Evolutionary conservation across 495 filamentous ascomycete species (phyloP).

Genomic region (Clavariopsis aquatica): DNA sequence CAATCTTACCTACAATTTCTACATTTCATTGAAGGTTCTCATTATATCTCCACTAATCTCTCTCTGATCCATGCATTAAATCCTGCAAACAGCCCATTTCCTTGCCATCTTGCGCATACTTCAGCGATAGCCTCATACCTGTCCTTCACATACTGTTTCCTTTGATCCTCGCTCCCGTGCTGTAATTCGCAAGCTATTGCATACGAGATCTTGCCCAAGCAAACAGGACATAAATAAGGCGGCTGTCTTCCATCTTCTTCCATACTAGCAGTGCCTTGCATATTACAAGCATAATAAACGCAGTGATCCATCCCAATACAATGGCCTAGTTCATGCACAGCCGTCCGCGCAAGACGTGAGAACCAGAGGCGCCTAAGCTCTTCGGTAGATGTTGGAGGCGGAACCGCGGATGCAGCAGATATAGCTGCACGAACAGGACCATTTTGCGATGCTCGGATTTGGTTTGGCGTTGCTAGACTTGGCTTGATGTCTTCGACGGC

Average conservation of each 20-base stretch:
- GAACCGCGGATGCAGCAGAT: conserved; percentile 4
- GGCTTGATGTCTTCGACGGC: conserved; percentile 17
- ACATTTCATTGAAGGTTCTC: no score
- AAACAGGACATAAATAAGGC: conserved; percentile 66
- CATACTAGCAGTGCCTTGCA: conserved; percentile 64
- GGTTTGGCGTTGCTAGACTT: background rate
- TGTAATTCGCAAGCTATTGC: conserved; percentile 43
- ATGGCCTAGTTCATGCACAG: conserved; percentile 65
- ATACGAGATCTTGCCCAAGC: conserved; percentile 56
- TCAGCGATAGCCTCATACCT: conserved; percentile 16
- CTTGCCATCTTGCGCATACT: conserved; percentile 12
- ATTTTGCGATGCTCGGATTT: background rate
- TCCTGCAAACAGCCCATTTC: conserved; percentile 17
- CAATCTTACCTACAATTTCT: background rate
- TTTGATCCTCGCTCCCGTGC: conserved; percentile 12
- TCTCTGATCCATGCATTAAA: conserved; percentile 11
- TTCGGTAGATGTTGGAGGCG: conserved; percentile 12
- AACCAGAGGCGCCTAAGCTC: conserved; percentile 55
- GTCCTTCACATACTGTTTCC: conserved; percentile 15
- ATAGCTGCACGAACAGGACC: conserved; percentile 22
- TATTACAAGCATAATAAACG: conserved; percentile 67
- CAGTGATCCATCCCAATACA: conserved; percentile 68
- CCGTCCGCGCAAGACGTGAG: conserved; percentile 57
- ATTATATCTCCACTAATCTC: background rate
- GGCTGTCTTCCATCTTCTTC: conserved; percentile 66